These are phyloP conservation scores for Monosporozyma servazzii DNA, from an alignment of 805 yeast genomes.

Conservation along the genomic window DNA sequence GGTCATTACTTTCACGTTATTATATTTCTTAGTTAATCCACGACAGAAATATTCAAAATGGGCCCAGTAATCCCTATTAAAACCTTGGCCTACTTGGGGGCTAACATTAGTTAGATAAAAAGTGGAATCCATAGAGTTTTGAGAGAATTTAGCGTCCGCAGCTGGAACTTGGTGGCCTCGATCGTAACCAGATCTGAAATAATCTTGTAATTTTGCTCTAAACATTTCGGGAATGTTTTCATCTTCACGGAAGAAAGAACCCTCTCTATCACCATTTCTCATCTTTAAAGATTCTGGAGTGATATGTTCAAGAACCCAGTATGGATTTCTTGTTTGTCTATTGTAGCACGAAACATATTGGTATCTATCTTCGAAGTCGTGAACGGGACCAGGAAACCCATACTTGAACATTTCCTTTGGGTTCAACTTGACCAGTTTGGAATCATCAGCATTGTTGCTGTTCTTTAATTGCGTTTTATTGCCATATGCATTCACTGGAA, in stretches of 20 bases:
- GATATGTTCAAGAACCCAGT: constrained; percentile 79
- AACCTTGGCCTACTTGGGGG: constrained; percentile 97
- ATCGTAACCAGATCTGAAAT: constrained; percentile 91
- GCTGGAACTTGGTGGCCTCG: constrained; percentile 98
- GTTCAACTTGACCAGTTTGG: not conserved
- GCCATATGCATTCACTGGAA: constrained; percentile 1
- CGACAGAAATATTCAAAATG: constrained; percentile 87
- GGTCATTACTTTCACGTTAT: constrained; percentile 75
- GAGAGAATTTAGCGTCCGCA: constrained; percentile 88
- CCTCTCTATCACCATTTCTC: constrained; percentile 62
- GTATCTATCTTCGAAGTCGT: constrained; percentile 62
- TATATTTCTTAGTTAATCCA: constrained; percentile 60
- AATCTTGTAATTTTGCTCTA: constrained; percentile 71
- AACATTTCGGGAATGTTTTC: constrained; percentile 67
- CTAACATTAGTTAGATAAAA: constrained; percentile 83
- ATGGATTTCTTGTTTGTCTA: constrained; percentile 76
- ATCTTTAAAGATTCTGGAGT: constrained; percentile 58
- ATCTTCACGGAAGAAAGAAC: constrained; percentile 81
- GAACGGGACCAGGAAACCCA: constrained; percentile 93
- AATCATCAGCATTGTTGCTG: not conserved
- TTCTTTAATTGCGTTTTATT: not conserved
- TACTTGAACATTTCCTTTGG: constrained; percentile 81
- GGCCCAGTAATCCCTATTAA: constrained; percentile 97
- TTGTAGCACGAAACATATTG: constrained; percentile 85
- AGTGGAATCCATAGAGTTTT: constrained; percentile 90